Conservation (phyloP, 1,139 yeast species). For the Zygosaccharomyces pseudobailii region DNA sequence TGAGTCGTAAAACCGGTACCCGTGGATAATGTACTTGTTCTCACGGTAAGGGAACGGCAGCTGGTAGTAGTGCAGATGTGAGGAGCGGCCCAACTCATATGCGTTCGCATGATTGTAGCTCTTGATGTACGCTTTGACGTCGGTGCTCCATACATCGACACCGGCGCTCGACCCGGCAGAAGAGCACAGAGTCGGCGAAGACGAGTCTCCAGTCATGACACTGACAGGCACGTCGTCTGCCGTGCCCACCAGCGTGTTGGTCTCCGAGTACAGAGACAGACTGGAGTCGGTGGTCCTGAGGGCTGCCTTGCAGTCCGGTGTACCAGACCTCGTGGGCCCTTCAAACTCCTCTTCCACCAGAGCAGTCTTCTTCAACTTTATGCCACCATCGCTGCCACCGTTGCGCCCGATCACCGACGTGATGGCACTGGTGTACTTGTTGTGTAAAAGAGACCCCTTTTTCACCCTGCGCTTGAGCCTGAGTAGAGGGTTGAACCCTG, state of each 20-base stretch:
- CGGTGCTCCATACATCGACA: neutral
- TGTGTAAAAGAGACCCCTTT: neutral
- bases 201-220: neutral
- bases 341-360: neutral
- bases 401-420: neutral
- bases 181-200: conserved; percentile 6
- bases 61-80: conserved; percentile 76
- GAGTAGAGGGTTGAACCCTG: neutral
- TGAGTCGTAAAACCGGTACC: conserved; percentile 75
- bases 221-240: neutral
- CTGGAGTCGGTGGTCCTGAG: conserved; percentile 2
- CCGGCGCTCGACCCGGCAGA: neutral
- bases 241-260: conserved; percentile 11
- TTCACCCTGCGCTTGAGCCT: conserved; percentile 3
- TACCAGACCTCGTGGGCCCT: neutral
- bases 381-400: neutral
- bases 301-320: neutral
- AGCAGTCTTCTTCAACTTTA: neutral
- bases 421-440: conserved; percentile 1
- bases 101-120: conserved; percentile 62
- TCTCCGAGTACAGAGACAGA: conserved; percentile 9
- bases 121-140: conserved; percentile 34
- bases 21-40: conserved; percentile 75
- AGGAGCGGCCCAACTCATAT: conserved; percentile 46
- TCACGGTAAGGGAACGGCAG: conserved; percentile 92